Base-by-base conservation (phyloP, 768 basidiomycete genomes). In the Hypholoma sublateritium region DNA sequence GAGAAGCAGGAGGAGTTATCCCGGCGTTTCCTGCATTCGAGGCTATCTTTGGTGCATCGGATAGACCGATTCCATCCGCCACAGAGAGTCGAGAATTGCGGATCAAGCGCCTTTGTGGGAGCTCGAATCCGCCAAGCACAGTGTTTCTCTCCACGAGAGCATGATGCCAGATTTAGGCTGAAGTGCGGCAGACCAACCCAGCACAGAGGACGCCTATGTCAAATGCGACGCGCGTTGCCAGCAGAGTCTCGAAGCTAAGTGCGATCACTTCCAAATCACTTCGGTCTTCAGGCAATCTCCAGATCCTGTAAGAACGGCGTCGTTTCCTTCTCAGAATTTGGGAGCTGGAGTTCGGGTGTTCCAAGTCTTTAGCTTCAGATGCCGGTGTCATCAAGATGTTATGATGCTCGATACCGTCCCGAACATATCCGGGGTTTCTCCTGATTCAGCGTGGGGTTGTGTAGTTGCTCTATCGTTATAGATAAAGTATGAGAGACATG, bases 1-100 rank as follows among this genome's bases (percentile, higher is more conserved):
- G 50, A 55, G 55, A 54, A 55, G 47, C 56, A 55, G 19, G 36
- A 57, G 59, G 59, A 50, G 52, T 56, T 63, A 51, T 49, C 55
- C 62, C 59, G 62, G 58, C 41, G 41, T 22, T 57, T 53, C 55
- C 28, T 32, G 24, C 42, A 21, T 34, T 44, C 21, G 28, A 1
- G 35, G 34, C 37, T 54, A 55, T 60, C 53, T 57, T 57, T 32
- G 28, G 28, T 9, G 28, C 28, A 32, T 32, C 28, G 32, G 22
- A 25, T 53, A 47, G 50, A 53, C 50, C 35, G 43, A 25, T 45
- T 36, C 24, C 16, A 7, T 19, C 41, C 51, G 25, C 51, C 3
- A 5, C 16, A 41, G 14, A 32, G n/a, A 52, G 28, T 52, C 37
- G 51, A n/a, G 9, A 14, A 28, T 19, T 44, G 13, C 11, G 16